Evolutionary conservation across 1,284 basidiomycete genomes (phyloP), one percentile per base, ranked within the genome.

Genomic region (Phlebopus sp.): DNA sequence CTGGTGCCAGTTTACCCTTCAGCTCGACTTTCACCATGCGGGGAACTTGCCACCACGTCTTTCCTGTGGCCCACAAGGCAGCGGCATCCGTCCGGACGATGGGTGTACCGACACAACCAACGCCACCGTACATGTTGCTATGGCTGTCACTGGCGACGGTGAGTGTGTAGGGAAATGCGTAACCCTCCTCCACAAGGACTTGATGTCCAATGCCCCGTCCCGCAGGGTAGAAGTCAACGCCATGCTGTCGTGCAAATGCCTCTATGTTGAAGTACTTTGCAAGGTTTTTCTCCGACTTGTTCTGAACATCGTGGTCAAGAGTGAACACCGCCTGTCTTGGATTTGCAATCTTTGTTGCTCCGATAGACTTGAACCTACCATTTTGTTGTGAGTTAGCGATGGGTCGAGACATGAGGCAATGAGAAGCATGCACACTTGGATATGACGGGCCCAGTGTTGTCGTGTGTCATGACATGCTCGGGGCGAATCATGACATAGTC

Each of bases 1-100:
- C 97, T 0, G 86, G 81, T 0, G 89, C 77, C 0, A 98, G 78
- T 52, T 74, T 73, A 11, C 96, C 96, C 51, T 78, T 83, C 36
- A 99, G 76, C 62, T 97, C 93, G 50, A 99, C 96, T 53, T 92
- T 92, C 68, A 99, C 82, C 79, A 97, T 94, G 8, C 93, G 83
- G 5, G 96, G 96, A 21, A 99, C 90, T 73, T 99, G 96, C 97
- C 96, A 99, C 96, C 96, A 99, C 4, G 97, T 99, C 70, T 93
- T 93, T 36, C 96, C 93, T 0, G 97, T 99, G 2, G 97, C 94
- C 96, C 96, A 99, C 15, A 99, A 84, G 2, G 96, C 95, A 0
- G 92, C 92, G 15, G 92, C 91, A 57, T 95, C 92, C 17, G 91
- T 94, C 37, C 92, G 81, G 4, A 95, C 96, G 56, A 99, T 97